Conservation (phyloP, 1,139 yeast genomes). For the Geotrichum aggregatum region DNA sequence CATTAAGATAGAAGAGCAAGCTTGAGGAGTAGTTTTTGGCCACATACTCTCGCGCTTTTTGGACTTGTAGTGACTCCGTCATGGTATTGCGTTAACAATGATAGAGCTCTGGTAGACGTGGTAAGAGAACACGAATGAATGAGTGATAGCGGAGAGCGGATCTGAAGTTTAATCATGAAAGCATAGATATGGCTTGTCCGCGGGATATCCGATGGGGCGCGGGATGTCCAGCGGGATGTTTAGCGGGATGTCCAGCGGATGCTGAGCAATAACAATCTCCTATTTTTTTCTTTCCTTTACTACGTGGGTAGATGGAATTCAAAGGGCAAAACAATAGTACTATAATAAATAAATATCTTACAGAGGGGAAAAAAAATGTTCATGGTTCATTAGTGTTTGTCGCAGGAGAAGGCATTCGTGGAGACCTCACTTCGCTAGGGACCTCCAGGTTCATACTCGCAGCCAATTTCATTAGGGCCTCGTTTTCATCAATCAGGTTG, state of each 20-base stretch:
- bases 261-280: too few relatives aligned
- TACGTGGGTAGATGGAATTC: too few relatives aligned
- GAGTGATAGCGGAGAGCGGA: too few relatives aligned
- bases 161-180: too few relatives aligned
- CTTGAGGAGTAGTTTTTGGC: constrained; percentile 22
- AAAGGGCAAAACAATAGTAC: too few relatives aligned
- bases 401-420: constrained; percentile 5
- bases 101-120: not conserved
- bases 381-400: not conserved
- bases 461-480: constrained; percentile 33
- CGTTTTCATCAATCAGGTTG: constrained; percentile 34
- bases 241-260: not conserved
- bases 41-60: constrained; percentile 18
- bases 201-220: constrained; percentile 3
- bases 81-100: not conserved
- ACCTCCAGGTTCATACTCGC: constrained; percentile 1
- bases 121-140: not conserved
- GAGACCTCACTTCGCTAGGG: constrained; percentile 9
- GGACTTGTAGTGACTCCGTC: constrained; percentile 16
- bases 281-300: too few relatives aligned
- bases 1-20: constrained; percentile 42
- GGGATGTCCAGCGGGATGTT: not conserved
- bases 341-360: too few relatives aligned
- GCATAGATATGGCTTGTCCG: too few relatives aligned
- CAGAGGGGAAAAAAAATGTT: not conserved